Conservation (phyloP, 305 asterid species). For the Striga hermonthica region DNA sequence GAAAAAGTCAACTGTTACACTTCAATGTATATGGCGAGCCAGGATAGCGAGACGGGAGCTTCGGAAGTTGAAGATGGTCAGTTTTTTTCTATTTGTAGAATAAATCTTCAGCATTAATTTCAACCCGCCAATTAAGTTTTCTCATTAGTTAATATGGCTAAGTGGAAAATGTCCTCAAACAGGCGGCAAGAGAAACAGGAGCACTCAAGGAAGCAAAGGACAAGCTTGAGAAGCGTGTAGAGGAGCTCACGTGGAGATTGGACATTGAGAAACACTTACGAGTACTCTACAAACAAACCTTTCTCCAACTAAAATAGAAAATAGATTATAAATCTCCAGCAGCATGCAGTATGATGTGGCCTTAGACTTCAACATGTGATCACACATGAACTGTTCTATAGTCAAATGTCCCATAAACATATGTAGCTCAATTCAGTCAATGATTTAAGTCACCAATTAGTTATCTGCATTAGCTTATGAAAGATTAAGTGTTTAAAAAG, state of each 20-base stretch:
- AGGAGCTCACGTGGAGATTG: conserved; percentile 90
- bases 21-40: conserved; percentile 95
- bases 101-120: background rate
- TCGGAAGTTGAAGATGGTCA: conserved; percentile 77
- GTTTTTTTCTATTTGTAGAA: conserved; percentile 30
- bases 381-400: background rate
- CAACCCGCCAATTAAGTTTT: conserved; percentile 19
- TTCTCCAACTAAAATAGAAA: conserved; percentile 14
- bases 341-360: conserved; percentile 4
- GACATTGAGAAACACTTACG: conserved; percentile 87
- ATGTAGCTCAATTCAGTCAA: no score
- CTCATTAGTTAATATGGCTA: conserved; percentile 14
- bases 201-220: conserved; percentile 98
- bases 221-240: conserved; percentile 92
- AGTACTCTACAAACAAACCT: conserved; percentile 38
- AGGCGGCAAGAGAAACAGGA: conserved; percentile 97
- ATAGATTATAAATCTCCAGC: conserved; percentile 24
- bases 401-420: no score
- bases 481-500: no score
- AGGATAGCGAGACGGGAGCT: conserved; percentile 86
- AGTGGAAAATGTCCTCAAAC: conserved; percentile 35
- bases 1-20: conserved; percentile 54
- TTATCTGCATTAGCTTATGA: no score
- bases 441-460: no score
- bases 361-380: conserved; percentile 8